Conservation (phyloP, 768 basidiomycete genomes). For the Boletus sp. region DNA sequence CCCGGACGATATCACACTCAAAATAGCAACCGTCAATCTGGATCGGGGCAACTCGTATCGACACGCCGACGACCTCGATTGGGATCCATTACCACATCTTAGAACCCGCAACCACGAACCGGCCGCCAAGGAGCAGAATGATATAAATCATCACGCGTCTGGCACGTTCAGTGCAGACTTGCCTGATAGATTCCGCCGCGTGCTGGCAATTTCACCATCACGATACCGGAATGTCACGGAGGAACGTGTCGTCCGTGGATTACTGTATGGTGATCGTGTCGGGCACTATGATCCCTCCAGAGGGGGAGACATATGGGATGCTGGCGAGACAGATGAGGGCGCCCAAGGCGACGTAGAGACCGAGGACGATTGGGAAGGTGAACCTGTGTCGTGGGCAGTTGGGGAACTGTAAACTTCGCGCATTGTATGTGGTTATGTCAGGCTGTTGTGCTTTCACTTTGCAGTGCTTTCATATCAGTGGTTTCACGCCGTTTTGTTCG, state of each 20-base stretch:
- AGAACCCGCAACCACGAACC: conserved; percentile 24
- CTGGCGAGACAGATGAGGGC: conserved; percentile 56
- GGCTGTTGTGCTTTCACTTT: conserved; percentile 24
- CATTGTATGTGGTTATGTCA: conserved; percentile 31
- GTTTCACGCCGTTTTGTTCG: conserved; percentile 23
- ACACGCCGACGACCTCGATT: conserved; percentile 21
- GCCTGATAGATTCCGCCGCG: conserved; percentile 60
- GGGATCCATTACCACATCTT: conserved; percentile 29
- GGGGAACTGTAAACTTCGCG: conserved; percentile 57
- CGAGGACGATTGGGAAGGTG: conserved; percentile 72
- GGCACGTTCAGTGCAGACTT: conserved; percentile 52
- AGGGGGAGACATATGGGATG: conserved; percentile 75
- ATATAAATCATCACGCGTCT: conserved; percentile 34
- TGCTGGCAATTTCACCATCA: conserved; percentile 58
- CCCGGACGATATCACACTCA: conserved; percentile 17
- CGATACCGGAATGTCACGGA: conserved; percentile 40
- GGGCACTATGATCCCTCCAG: conserved; percentile 57
- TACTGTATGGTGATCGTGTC: conserved; percentile 57
- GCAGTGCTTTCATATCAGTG: conserved; percentile 33
- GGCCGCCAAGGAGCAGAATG: conserved; percentile 10
- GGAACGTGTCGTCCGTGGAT: conserved; percentile 53
- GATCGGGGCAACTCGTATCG: conserved; percentile 9
- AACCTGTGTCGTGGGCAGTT: conserved; percentile 78
- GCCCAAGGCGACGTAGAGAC: conserved; percentile 44
- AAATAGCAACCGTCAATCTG: conserved; percentile 17